Conservation (phyloP, 2,329 filamentous ascomycete genomes). For the Amphichorda felina region DNA sequence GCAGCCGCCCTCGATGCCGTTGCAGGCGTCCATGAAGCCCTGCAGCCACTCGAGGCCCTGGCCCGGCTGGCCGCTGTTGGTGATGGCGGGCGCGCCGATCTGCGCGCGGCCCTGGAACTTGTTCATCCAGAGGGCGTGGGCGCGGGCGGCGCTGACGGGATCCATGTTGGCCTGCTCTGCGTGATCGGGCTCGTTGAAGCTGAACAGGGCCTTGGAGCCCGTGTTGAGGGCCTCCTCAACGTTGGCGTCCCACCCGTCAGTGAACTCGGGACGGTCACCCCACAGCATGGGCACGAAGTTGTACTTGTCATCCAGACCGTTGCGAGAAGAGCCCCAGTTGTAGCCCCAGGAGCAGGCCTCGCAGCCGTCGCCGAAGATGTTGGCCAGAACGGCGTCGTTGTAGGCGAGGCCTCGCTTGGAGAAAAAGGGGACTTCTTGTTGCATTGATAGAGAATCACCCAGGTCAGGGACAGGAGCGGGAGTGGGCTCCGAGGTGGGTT, state of each 20-base stretch:
- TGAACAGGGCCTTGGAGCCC: slow-evolving; percentile 46
- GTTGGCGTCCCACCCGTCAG: slow-evolving; percentile 34
- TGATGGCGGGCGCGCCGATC: slow-evolving; percentile 48
- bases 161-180: slow-evolving; percentile 45
- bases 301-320: slow-evolving; percentile 29
- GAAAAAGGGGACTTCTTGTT: no score
- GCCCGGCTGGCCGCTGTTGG: slow-evolving; percentile 38
- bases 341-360: slow-evolving; percentile 46
- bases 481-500: no score
- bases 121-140: slow-evolving; percentile 43
- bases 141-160: slow-evolving; percentile 35
- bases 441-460: no score
- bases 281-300: slow-evolving; percentile 56
- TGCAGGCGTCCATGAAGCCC: slow-evolving; percentile 39
- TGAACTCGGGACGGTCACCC: slow-evolving; percentile 33
- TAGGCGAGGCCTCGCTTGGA: slow-evolving; percentile 61
- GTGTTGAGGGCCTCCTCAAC: slow-evolving; percentile 37
- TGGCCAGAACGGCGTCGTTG: slow-evolving; percentile 44
- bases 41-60: slow-evolving; percentile 46
- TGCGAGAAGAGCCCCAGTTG: slow-evolving; percentile 50
- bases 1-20: slow-evolving; percentile 26
- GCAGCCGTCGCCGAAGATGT: slow-evolving; percentile 29
- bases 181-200: slow-evolving; percentile 64
- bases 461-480: no score
- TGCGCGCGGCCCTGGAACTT: slow-evolving; percentile 34